These are phyloP conservation scores for Penium margaritaceum DNA, from an alignment of 139 green algal species.

Conservation along the genomic window DNA sequence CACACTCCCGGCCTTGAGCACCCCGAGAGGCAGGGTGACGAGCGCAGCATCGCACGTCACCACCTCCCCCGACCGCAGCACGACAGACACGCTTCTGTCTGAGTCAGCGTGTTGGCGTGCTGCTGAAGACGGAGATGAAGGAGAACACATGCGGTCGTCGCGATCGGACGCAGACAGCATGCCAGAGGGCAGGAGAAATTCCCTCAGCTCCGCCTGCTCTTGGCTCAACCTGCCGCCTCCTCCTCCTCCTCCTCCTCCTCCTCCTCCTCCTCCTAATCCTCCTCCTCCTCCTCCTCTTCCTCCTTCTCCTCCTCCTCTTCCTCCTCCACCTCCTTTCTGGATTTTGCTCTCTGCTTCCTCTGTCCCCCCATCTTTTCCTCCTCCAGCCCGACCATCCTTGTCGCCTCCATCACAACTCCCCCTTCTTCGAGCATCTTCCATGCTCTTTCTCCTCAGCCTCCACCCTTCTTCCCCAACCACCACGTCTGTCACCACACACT, in stretches of 20 bases:
- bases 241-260: not conserved
- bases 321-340: not conserved
- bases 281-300: not conserved
- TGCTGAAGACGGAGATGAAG: not conserved
- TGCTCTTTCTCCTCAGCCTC: too few species aligned
- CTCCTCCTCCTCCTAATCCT: not conserved
- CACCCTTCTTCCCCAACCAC: not conserved
- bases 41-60: slow-evolving; percentile 56
- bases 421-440: too few species aligned
- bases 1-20: slow-evolving; percentile 52
- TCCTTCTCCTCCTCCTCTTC: not conserved
- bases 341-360: not conserved
- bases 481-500: slow-evolving; percentile 16
- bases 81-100: slow-evolving; percentile 6
- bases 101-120: not conserved
- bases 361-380: not conserved
- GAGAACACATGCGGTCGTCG: not conserved
- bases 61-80: slow-evolving; percentile 37
- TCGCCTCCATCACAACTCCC: too few species aligned
- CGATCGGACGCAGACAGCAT: not conserved
- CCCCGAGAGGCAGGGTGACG: slow-evolving; percentile 59
- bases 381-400: too few species aligned
- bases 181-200: too few species aligned
- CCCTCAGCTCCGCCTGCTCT: not conserved
- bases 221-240: not conserved